Evolutionary conservation across 2,329 filamentous ascomycete genomes (phyloP).

Genomic region (Cadophora luteo-olivacea): DNA sequence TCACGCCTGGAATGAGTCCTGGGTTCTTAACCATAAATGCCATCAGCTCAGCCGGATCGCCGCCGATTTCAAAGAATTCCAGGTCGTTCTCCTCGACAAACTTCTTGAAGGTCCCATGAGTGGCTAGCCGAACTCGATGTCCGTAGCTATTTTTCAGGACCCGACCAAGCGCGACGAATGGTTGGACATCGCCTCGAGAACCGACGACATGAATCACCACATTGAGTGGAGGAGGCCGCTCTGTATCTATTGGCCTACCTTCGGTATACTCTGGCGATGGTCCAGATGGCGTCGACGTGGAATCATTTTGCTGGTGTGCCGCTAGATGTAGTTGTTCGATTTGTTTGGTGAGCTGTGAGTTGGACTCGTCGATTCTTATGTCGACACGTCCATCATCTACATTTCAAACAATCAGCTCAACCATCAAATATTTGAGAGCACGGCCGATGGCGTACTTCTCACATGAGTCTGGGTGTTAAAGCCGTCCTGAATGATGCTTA

Average conservation of each 20-base stretch:
- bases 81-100: conserved; percentile 75
- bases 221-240: conserved; percentile 67
- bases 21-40: conserved; percentile 93
- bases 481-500: conserved; percentile 65
- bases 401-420: background rate
- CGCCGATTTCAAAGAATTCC: conserved; percentile 78
- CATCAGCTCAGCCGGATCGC: conserved; percentile 78
- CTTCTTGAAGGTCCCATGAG: conserved; percentile 70
- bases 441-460: conserved; percentile 38
- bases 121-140: conserved; percentile 76
- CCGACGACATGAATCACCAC: conserved; percentile 79
- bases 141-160: conserved; percentile 68
- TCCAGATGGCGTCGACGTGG: conserved; percentile 57
- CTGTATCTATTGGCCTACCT: conserved; percentile 60
- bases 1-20: conserved; percentile 82
- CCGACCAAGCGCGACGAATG: conserved; percentile 75
- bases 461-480: conserved; percentile 67
- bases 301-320: conserved; percentile 53
- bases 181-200: conserved; percentile 77
- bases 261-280: conserved; percentile 72
- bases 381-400: conserved; percentile 78
- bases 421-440: too few species aligned
- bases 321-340: conserved; percentile 55
- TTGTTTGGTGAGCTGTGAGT: conserved; percentile 46
- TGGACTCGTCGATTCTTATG: conserved; percentile 74